Conservation (phyloP, 1,139 yeast genomes). For the Kodamaea suecica region DNA sequence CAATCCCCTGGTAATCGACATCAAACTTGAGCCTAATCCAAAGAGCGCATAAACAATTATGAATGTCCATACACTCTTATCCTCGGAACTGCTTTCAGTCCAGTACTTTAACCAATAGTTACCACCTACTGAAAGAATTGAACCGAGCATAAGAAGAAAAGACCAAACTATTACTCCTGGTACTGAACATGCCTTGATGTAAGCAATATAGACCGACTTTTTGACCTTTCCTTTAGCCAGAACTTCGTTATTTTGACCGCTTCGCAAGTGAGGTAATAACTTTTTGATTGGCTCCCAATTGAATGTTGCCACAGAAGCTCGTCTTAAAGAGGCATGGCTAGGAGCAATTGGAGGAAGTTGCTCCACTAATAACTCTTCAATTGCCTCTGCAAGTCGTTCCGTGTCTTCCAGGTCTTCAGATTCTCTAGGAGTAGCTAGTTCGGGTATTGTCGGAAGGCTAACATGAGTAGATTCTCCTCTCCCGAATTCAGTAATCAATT, state of each 20-base stretch:
- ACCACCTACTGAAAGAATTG: slow-evolving; percentile 27
- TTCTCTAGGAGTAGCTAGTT: neutral
- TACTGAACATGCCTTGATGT: slow-evolving; percentile 25
- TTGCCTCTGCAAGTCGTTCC: slow-evolving; percentile 4
- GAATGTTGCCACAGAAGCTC: slow-evolving; percentile 34
- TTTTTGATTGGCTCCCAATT: slow-evolving; percentile 30
- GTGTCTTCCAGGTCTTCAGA: neutral
- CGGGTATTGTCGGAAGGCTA: neutral
- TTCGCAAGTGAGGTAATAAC: slow-evolving; percentile 23
- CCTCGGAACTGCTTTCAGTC: slow-evolving; percentile 47
- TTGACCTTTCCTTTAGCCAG: slow-evolving; percentile 30
- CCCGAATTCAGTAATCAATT: slow-evolving; percentile 26
- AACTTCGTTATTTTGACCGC: slow-evolving; percentile 23
- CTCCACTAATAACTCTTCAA: slow-evolving; percentile 1
- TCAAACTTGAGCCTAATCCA: slow-evolving; percentile 22
- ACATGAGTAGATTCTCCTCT: slow-evolving; percentile 4
- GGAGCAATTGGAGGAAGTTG: neutral
- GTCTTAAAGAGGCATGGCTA: slow-evolving; percentile 11
- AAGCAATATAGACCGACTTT: slow-evolving; percentile 23
- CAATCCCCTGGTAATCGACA: slow-evolving; percentile 19
- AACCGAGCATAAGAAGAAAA: slow-evolving; percentile 12
- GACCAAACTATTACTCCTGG: slow-evolving; percentile 19
- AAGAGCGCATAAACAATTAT: slow-evolving; percentile 31
- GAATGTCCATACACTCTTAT: slow-evolving; percentile 25
- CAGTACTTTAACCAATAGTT: slow-evolving; percentile 60